Base-by-base conservation (phyloP, 2,329 filamentous ascomycete genomes). In the Aspergillus spinulosporus region DNA sequence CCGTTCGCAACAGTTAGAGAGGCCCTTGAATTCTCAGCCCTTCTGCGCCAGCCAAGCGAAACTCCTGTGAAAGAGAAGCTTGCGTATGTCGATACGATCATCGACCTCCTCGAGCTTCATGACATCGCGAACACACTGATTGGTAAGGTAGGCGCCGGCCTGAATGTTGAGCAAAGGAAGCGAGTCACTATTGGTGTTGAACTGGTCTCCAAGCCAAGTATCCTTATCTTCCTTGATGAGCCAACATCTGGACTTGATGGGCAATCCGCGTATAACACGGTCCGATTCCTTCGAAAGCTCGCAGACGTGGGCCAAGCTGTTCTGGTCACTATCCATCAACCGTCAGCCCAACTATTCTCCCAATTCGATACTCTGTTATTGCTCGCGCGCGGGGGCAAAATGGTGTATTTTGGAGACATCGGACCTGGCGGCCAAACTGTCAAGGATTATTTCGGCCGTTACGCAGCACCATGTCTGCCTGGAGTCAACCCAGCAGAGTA, bases 121-220 rank as follows among this genome's bases (percentile, higher is more conserved):
- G 21, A 21, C 21, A 21, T 21, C 21, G 21, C 21, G 21, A 21
- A 89, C 64, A 84, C 84, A 3, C 73, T 89, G 6, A 80, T 89
- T 49, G 70, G 70, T 7, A 57, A 48, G 3, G 57, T 65, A 3
- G 70, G 69, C 0, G 64, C 49, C 73, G 78, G 56, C 78, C 79
- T 63, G 66, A 87, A 28, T 1, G 84, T 88, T 2, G 85, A 88
- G 69, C 82, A 88, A 65, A 78, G 83, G 56, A 89, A 89, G 68
- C 78, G 86, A 49, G 74, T 88, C 2, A 88, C 86, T 0, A 89
- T 89, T 56, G 86, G 85, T 49, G 86, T 89, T 3, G 86, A 89
- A 64, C 77, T 89, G 2, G 86, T 85, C 2, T 84, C 86, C 0
- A 83, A 87, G 62, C 86, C 86, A 0, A 82, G 80, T 11, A 76